Evolutionary conservation across 2,329 filamentous ascomycete species (phyloP), one percentile per base, ranked within the genome.

Genomic region (Penicillium sp.): DNA sequence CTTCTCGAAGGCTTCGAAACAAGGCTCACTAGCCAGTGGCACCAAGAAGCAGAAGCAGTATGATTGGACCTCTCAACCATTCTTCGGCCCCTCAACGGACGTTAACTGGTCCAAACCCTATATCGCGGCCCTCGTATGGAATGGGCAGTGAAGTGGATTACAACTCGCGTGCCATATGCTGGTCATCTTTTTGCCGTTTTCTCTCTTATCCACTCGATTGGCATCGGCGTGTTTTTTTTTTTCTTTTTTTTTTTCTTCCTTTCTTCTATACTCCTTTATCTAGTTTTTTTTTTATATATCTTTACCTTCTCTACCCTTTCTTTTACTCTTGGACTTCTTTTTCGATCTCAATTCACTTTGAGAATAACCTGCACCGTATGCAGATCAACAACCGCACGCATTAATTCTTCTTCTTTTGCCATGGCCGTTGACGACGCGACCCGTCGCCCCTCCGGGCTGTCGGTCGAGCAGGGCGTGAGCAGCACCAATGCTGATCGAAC

Each of bases 51-150:
- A 43, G 5, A 42, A 22, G 18, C 5, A 31, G 32, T 43, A n/a
- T 53, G 34, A 48, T 56, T 56, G 49, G 87, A 2, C 85, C 87
- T 68, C 90, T 87, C 87, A 88, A 86, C 40, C 90, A 87, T 86
- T 73, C 89, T 31, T 75, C 77, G 40, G 86, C 90, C 31, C 38
- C 51, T 32, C 10, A 24, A 29, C 31, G 38, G 10, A 40, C 21
- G 27, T 42, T 46, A 29, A 46, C 14, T 47, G 46, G 54, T 27
- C 42, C 6, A 39, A 22, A 45, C 39, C 36, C 40, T 21, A 34
- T 42, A 5, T 13, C 13, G 5, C 32, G 32, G 31, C 16, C 39
- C 24, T 36, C 16, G 7, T 52, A 2, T 40, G 32, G 42, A 24
- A 3, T 2, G 40, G 43, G 48, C 39, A 14, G 7, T 2, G 2